These are phyloP conservation scores for Ceratocystis cacaofunesta DNA, from an alignment of 2,329 filamentous ascomycete species.

Conservation along the genomic window DNA sequence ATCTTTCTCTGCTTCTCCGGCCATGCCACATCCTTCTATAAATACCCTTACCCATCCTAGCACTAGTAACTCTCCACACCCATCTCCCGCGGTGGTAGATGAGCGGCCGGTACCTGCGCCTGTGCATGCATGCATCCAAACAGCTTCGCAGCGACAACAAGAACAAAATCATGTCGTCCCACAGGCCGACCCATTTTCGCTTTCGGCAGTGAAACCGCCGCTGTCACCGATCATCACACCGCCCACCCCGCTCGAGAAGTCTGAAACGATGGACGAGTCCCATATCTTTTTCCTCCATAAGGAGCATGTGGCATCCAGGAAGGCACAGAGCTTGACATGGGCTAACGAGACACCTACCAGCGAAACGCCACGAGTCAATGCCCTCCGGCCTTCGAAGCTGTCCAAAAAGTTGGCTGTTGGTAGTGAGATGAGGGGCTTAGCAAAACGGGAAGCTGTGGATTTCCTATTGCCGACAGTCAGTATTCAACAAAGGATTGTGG, in stretches of 20 bases:
- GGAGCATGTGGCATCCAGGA: not conserved
- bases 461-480: conserved; percentile 11
- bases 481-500: conserved; percentile 11
- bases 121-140: not conserved
- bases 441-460: not conserved
- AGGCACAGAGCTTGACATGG: not conserved
- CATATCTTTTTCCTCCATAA: not conserved
- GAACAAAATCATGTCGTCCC: not conserved
- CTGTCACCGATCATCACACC: conserved; percentile 14
- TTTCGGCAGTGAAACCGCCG: not conserved
- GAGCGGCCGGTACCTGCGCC: not conserved
- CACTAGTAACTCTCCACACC: not conserved
- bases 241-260: conserved; percentile 11
- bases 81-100: not conserved
- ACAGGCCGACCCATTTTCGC: not conserved
- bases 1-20: not conserved
- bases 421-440: not conserved
- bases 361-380: not conserved
- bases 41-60: not conserved
- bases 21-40: not conserved
- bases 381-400: not conserved
- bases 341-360: not conserved
- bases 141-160: not conserved
- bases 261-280: not conserved
- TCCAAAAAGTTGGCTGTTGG: not conserved